A percentile compares a stretch with the other conserved stretches of the same genome.
Evolutionary conservation across 1,139 yeast genomes (phyloP).

Genomic region (Debaryomyces subglobosus): DNA sequence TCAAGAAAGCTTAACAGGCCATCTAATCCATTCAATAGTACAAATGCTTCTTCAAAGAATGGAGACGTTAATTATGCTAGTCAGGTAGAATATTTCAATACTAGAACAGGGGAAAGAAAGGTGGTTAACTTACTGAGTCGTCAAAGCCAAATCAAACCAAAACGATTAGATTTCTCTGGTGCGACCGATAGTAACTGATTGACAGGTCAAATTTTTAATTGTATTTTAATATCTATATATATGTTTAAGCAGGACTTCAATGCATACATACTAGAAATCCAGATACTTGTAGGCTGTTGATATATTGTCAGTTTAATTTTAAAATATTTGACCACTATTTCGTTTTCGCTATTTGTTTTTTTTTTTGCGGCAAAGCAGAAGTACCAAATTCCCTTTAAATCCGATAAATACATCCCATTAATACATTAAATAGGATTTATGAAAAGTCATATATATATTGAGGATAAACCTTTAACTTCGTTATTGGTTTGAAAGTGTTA

Average conservation of each 20-base stretch:
- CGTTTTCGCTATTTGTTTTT: no score
- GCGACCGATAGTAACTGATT: background rate
- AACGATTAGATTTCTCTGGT: constrained; percentile 38
- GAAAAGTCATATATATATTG: background rate
- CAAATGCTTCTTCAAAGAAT: background rate
- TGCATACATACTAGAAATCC: background rate
- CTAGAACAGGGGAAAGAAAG: constrained; percentile 42
- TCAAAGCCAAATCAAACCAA: constrained; percentile 44
- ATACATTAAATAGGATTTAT: background rate
- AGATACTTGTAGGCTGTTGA: background rate
- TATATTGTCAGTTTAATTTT: no score
- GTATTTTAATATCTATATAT: background rate
- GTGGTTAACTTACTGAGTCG: constrained; percentile 36
- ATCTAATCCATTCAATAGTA: constrained; percentile 10
- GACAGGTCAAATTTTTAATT: background rate
- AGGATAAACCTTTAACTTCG: background rate
- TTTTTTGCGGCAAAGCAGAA: background rate
- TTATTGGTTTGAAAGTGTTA: background rate
- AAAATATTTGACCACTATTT: no score
- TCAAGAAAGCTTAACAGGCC: background rate
- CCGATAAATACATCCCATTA: background rate
- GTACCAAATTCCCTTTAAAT: background rate
- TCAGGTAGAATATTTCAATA: constrained; percentile 42
- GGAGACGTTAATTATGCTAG: constrained; percentile 33
- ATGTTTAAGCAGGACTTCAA: constrained; percentile 7